Percentiles rank a stretch among this genome's conserved stretches.
Evolutionary conservation across 2,329 filamentous ascomycete species (phyloP).

Genomic region (Coniochaeta sp.): DNA sequence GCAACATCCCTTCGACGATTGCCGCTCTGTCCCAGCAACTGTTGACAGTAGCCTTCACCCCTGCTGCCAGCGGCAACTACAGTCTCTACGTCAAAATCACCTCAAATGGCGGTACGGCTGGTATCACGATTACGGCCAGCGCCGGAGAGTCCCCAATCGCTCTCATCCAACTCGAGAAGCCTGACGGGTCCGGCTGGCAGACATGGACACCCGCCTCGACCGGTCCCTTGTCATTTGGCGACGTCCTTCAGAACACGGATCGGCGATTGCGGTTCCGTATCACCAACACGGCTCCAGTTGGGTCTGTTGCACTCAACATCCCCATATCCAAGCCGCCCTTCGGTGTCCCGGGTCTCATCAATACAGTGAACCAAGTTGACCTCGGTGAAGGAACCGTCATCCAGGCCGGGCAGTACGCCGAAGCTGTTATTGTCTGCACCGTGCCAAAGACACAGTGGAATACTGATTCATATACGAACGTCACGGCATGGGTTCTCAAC

Average conservation of each 20-base stretch:
- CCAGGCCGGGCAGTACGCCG: constrained; percentile 39
- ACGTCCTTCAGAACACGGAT: constrained; percentile 43
- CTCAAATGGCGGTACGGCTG: constrained; percentile 40
- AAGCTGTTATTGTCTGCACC: constrained; percentile 45
- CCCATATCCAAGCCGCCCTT: constrained; percentile 57
- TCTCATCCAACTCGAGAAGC: constrained; percentile 22
- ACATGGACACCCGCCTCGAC: constrained; percentile 8
- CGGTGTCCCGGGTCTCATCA: constrained; percentile 24
- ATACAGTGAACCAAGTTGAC: constrained; percentile 44
- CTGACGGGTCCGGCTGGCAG: neutral
- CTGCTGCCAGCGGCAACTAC: constrained; percentile 37
- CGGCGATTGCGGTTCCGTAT: constrained; percentile 41
- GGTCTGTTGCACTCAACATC: constrained; percentile 42
- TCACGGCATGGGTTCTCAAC: constrained; percentile 48
- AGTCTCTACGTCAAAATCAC: constrained; percentile 39
- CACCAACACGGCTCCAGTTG: constrained; percentile 43
- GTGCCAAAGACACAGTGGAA: constrained; percentile 52
- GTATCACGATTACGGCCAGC: constrained; percentile 40
- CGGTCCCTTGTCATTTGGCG: constrained; percentile 44
- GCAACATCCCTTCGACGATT: constrained; percentile 36
- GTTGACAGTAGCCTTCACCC: constrained; percentile 39
- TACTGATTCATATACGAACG: constrained; percentile 35
- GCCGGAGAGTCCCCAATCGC: constrained; percentile 41
- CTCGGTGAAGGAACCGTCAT: constrained; percentile 49
- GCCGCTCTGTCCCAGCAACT: constrained; percentile 28